Conservation (phyloP, 2,329 filamentous ascomycete species). For the Cladosporium austrohemisphaericum region DNA sequence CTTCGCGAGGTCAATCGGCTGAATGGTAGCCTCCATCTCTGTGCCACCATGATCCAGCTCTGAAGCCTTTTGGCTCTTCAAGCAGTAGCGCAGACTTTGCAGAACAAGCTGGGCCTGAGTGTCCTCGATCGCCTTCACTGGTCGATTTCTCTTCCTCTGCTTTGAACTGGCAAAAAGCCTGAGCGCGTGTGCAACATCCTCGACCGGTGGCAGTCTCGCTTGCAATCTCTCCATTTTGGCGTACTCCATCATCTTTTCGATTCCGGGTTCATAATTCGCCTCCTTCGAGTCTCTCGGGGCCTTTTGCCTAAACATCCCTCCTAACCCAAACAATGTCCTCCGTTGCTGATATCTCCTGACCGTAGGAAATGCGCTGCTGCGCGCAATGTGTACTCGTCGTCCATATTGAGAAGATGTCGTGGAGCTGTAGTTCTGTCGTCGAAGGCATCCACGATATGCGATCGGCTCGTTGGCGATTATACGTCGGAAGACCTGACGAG, state of each 20-base stretch:
- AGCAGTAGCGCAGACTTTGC: conserved; percentile 60
- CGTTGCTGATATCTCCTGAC: conserved; percentile 34
- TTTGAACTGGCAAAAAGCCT: conserved; percentile 54
- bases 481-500: conserved; percentile 57
- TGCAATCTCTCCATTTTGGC: conserved; percentile 59
- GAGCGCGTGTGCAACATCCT: conserved; percentile 65
- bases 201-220: conserved; percentile 59
- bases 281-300: conserved; percentile 53
- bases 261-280: conserved; percentile 64
- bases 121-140: conserved; percentile 52
- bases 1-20: background rate
- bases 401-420: conserved; percentile 4
- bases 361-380: background rate
- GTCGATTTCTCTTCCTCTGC: conserved; percentile 41
- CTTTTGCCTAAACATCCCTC: conserved; percentile 47
- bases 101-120: conserved; percentile 62
- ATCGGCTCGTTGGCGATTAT: conserved; percentile 52
- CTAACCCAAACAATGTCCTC: conserved; percentile 61
- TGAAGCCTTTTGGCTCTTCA: conserved; percentile 16
- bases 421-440: conserved; percentile 27
- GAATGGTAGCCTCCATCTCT: background rate
- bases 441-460: conserved; percentile 43
- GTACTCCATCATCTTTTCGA: conserved; percentile 68
- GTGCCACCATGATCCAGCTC: background rate
- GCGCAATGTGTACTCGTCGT: conserved; percentile 2